Conservation (phyloP, 164 flowering plant species). For the Vitis labrusca region DNA sequence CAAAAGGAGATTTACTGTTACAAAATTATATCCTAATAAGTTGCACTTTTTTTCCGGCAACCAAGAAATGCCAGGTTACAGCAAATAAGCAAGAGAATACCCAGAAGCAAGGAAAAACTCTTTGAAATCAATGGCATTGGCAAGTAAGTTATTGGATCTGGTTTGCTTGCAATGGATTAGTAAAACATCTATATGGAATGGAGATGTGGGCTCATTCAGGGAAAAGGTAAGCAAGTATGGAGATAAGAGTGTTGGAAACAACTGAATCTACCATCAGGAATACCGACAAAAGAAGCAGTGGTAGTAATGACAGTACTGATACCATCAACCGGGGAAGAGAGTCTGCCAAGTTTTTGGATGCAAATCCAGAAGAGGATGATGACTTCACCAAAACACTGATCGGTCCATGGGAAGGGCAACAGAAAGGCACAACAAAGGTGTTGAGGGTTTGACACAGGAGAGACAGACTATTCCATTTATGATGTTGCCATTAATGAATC, state of each 20-base stretch:
- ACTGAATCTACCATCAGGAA: constrained; percentile 62
- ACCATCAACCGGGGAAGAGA: constrained; percentile 60
- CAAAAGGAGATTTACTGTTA: not conserved
- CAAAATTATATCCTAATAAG: constrained; percentile 1
- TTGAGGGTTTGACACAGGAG: no score
- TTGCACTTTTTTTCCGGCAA: constrained; percentile 4
- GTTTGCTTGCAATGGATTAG: not conserved
- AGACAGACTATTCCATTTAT: no score
- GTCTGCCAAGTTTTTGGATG: constrained; percentile 12
- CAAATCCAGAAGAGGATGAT: constrained; percentile 30
- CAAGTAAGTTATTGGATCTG: constrained; percentile 53
- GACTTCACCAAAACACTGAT: constrained; percentile 51
- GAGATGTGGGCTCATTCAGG: constrained; percentile 34
- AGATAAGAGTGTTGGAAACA: constrained; percentile 64
- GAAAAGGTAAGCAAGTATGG: constrained; percentile 72
- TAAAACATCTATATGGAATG: not conserved
- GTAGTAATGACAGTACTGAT: constrained; percentile 55
- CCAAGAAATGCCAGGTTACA: constrained; percentile 69
- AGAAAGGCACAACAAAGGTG: no score
- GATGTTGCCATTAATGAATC: no score
- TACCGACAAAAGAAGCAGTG: constrained; percentile 37
- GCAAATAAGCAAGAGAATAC: constrained; percentile 61
- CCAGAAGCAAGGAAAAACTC: constrained; percentile 80
- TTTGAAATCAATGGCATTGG: constrained; percentile 84
- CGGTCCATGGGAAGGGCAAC: constrained; percentile 56